Evolutionary conservation across 2,329 filamentous ascomycete genomes (phyloP), one percentile per base, ranked within the genome.

Genomic region (Sporothrix curviconia): DNA sequence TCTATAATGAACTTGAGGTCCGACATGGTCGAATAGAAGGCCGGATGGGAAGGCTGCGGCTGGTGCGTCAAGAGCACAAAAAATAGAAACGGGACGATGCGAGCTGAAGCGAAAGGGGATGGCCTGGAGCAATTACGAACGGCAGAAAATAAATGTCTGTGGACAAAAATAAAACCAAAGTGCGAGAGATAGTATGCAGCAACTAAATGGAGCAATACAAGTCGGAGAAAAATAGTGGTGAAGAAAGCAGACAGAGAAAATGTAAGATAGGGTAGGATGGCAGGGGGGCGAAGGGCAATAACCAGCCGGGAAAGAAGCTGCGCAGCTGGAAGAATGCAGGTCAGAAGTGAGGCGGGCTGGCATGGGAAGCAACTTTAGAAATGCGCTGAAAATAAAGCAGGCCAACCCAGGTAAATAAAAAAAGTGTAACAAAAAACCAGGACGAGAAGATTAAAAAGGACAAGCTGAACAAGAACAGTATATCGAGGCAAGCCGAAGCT

Each of bases 1-100:
- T 42, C 47, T 2, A 59, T 36, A 40, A 59, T 59, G 42, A 46
- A 56, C 36, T 44, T 53, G 30, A 59, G 57, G 17, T 55, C 54
- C 39, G 53, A 52, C 57, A 59, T 59, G 46, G 53, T 59, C 44
- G 12, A 22, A 54, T n/a, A 51, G n/a, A 25, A 32, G 32, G 34
- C 30, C 39, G 14, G 19, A 36, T 19, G 46, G 15, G 25, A 40
- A 24, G 24, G 42, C 30, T 47, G 30, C 39, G 42, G 37, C 17
- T 32, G 22, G 25, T 42, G 7, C 1, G 49, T 39, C 22, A 28
- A 42, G 11, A 51, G 22, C 25, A 51, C 30, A 32, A 42, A 30
- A 32, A 52, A 30, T 12, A 9, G 22, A 50, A 39, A 24, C n/a
- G n/a, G n/a, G n/a, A 50, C n/a, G 11, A n/a, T 19, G 14, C 22